These are phyloP conservation scores for Aspergillus flavus DNA, from an alignment of 2,329 filamentous ascomycete species.

Conservation along the genomic window DNA sequence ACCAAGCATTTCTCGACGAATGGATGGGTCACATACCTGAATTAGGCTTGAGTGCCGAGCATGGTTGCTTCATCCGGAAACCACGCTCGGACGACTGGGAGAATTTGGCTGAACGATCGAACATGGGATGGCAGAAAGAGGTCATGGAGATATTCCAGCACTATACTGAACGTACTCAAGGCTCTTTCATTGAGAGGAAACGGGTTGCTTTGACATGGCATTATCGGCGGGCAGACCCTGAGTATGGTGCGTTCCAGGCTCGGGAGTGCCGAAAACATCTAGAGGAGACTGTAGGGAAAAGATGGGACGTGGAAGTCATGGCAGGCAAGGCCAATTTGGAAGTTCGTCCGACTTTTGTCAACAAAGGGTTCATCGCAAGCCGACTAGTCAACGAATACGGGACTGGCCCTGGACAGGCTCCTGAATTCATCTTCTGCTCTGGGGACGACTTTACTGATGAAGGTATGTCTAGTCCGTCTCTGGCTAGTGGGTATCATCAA, in stretches of 20 bases:
- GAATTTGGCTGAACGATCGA: conserved; percentile 80
- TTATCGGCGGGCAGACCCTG: conserved; percentile 86
- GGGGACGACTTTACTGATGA: conserved; percentile 98
- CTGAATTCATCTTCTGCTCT: conserved; percentile 86
- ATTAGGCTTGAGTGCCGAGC: conserved; percentile 93
- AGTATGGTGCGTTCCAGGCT: conserved; percentile 78
- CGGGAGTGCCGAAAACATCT: conserved; percentile 80
- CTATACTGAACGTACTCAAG: conserved; percentile 84
- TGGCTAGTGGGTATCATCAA: neutral
- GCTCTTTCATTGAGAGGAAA: conserved; percentile 92
- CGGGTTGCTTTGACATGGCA: conserved; percentile 96
- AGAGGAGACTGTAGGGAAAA: conserved; percentile 72
- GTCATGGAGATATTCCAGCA: conserved; percentile 83
- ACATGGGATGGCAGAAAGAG: conserved; percentile 91
- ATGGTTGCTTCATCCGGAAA: conserved; percentile 90
- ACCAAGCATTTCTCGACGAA: conserved; percentile 86
- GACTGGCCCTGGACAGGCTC: conserved; percentile 54
- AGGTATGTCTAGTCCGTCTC: conserved; percentile 59
- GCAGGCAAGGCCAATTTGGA: conserved; percentile 94
- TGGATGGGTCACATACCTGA: conserved; percentile 89
- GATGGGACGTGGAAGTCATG: conserved; percentile 95
- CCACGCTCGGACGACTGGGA: conserved; percentile 79
- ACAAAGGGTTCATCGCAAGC: conserved; percentile 95
- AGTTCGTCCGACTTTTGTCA: conserved; percentile 94
- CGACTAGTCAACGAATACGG: conserved; percentile 76